Evolutionary conservation across 495 filamentous ascomycete species (phyloP), one percentile per base, ranked within the genome.

Genomic region (Aspergillus homomorphus): DNA sequence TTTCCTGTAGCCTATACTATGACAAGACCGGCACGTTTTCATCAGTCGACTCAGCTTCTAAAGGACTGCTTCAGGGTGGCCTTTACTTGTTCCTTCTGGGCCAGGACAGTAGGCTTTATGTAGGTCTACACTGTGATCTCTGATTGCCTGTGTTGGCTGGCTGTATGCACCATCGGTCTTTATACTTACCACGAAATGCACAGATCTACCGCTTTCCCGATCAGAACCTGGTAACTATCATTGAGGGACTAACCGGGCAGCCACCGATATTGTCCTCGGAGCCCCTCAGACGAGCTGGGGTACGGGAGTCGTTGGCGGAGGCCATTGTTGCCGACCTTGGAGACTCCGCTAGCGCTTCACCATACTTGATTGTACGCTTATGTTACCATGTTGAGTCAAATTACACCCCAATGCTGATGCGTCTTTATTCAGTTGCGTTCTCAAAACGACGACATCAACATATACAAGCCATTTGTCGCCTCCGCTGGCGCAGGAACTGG

Each of bases 271-370:
- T 98, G 21, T 90, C 87, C 6, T 67, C 78, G 14, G 91, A 91
- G 9, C 88, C 84, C 58, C 84, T 83, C 14, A 85, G 86, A 65
- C 82, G 86, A 66, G 84, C 83, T n/a, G 84, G 82, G 33, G 80
- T 82, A 9, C 87, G 85, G 61, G 92, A 92, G 64, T 75, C 73
- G 1, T 65, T 98, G 5, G 82, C 83, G 19, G 92, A 98, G 66
- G 80, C 93, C 24, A 62, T 96, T 24, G 80, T 96, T 5, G 85
- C 91, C 45, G 87, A 97, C 57, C 80, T 98, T 44, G 94, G 94
- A 12, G 90, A 96, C 70, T 66, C 78, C 9, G 83, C 77, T 20
- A 75, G 78, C 28, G 87, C 79, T 59, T 84, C 81, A 14, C 91
- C 94, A 20, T 89, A 94, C 69, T 76, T 98, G 38, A 84, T 98